phyloP scores from a whole-genome alignment of 495 filamentous ascomycete species.

The Penicillium egyptiacum region DNA sequence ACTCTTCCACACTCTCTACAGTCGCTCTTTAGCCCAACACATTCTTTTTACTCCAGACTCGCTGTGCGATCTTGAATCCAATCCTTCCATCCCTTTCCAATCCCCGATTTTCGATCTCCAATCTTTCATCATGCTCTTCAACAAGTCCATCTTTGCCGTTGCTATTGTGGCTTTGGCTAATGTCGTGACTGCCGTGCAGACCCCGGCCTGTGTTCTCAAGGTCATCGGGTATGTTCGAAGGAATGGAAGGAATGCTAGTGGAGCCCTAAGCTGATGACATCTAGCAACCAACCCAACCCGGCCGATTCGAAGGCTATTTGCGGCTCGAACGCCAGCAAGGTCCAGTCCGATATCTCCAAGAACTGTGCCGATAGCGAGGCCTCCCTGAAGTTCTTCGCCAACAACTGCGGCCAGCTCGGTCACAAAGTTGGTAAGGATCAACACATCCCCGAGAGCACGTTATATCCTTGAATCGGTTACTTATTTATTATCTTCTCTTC shows the following conservation, averaged over 20 bases:
- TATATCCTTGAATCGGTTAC: constrained; percentile 4
- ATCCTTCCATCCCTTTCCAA: constrained; percentile 15
- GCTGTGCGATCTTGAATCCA: constrained; percentile 29
- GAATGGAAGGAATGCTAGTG: constrained; percentile 4
- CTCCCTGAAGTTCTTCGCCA: constrained; percentile 35
- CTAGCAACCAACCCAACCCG: constrained; percentile 27
- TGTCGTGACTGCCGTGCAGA: constrained; percentile 25
- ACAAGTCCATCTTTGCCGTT: constrained; percentile 35
- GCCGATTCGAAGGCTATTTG: constrained; percentile 35
- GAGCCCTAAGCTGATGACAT: background rate
- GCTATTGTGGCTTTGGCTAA: constrained; percentile 39
- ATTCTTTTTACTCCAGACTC: constrained; percentile 25
- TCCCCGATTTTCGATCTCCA: background rate
- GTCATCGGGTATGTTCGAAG: constrained; percentile 37
- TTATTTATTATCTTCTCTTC: constrained; percentile 6
- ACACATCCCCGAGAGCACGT: background rate
- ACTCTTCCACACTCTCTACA: constrained; percentile 23
- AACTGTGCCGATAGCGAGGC: constrained; percentile 31
- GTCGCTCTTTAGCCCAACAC: constrained; percentile 30
- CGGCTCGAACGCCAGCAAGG: constrained; percentile 28
- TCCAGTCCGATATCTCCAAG: constrained; percentile 32
- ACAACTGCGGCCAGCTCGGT: constrained; percentile 33
- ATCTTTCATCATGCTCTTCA: constrained; percentile 37
- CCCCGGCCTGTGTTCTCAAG: constrained; percentile 39
- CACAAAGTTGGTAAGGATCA: constrained; percentile 39